A percentile compares a stretch with the other conserved stretches of the same genome.
These are phyloP conservation scores for Rhizophora apiculata DNA, from an alignment of 345 rosid genomes.

Conservation along the genomic window DNA sequence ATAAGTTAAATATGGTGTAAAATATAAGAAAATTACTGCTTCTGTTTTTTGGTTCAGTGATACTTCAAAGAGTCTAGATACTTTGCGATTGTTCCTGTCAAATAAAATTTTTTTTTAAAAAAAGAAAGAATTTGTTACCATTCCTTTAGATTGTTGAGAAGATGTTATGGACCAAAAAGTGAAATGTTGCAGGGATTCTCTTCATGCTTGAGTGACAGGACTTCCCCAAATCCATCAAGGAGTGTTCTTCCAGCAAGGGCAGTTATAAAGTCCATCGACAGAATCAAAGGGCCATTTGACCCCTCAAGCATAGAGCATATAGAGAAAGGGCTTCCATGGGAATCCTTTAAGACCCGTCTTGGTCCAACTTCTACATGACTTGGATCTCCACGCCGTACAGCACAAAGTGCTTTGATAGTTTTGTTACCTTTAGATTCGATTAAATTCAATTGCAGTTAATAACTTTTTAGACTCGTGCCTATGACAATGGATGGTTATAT, in stretches of 20 bases:
- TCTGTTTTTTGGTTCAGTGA: no score
- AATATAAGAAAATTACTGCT: no score
- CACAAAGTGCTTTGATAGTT: no score
- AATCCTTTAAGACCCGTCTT: constrained; percentile 37
- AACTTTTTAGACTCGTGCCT: no score
- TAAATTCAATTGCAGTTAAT: no score
- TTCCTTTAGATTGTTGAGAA: not conserved
- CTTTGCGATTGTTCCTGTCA: no score
- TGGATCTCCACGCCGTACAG: not conserved
- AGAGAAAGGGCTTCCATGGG: constrained; percentile 54
- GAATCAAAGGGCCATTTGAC: constrained; percentile 75
- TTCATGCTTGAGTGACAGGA: constrained; percentile 63
- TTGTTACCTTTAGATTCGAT: no score
- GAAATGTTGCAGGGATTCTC: constrained; percentile 59
- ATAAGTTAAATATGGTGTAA: no score
- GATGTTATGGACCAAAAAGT: not conserved
- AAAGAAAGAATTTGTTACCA: no score
- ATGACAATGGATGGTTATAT: no score
- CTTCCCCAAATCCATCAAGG: constrained; percentile 73
- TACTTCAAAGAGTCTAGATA: no score
- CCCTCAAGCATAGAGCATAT: constrained; percentile 62
- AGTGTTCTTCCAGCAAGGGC: constrained; percentile 78
- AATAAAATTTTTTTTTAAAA: no score
- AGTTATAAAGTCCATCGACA: constrained; percentile 55
- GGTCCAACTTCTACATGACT: not conserved